A percentile compares a stretch with the other conserved stretches of the same genome.
Evolutionary conservation across 345 rosid species (phyloP).

Genomic region (Melaleuca alternifolia): DNA sequence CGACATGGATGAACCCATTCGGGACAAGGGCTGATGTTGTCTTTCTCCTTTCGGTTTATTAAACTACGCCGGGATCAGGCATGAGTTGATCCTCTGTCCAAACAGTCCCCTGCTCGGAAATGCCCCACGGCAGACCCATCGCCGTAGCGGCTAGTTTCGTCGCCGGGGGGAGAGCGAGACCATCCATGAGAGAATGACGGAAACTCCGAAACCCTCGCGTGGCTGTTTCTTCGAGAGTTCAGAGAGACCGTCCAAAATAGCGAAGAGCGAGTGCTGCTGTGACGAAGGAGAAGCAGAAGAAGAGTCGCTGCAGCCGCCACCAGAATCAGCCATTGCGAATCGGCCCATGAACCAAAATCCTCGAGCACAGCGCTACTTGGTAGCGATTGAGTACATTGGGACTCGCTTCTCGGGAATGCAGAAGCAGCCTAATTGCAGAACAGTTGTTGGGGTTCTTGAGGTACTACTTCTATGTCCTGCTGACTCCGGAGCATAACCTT

Average conservation of each 20-base stretch:
- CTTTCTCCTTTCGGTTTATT: neutral
- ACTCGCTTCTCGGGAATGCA: conserved; percentile 87
- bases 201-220: conserved; percentile 25
- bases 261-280: conserved; percentile 24
- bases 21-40: neutral
- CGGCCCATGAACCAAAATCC: conserved; percentile 38
- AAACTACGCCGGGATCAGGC: neutral
- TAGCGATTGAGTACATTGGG: conserved; percentile 81
- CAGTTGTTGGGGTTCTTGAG: conserved; percentile 81
- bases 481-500: neutral
- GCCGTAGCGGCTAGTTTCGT: neutral
- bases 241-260: conserved; percentile 35
- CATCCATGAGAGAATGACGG: conserved; percentile 26
- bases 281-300: conserved; percentile 15
- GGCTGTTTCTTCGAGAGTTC: conserved; percentile 8
- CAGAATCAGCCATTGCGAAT: conserved; percentile 9
- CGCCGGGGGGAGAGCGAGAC: neutral
- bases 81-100: neutral
- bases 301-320: conserved; percentile 1
- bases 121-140: neutral
- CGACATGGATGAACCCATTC: neutral
- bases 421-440: conserved; percentile 56
- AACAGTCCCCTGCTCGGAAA: neutral
- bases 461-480: conserved; percentile 17
- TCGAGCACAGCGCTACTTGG: conserved; percentile 65